Base-by-base conservation (phyloP, 2,329 filamentous ascomycete species). In the Fusarium continuum region DNA sequence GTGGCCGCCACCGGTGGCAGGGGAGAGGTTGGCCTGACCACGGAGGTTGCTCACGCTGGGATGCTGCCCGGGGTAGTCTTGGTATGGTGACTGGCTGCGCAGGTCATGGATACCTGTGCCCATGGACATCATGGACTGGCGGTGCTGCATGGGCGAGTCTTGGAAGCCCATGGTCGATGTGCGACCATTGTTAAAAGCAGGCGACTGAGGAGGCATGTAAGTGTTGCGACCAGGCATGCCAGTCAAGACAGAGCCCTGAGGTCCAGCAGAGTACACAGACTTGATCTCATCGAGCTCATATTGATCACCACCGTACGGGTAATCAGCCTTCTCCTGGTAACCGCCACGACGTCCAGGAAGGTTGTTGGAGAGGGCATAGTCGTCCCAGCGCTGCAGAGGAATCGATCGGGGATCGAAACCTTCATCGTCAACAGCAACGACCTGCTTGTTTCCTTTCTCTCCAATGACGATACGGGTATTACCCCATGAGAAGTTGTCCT, bases 241-340 rank as follows among this genome's bases (percentile, higher is more conserved):
- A 13, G 91, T 92, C 56, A 97, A 83, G 64, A 98, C 89, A 3
- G 93, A 97, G 8, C 92, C 92, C 84, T 76, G 93, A 81, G 84
- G 94, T 58, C 93, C 91, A 1, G 93, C 96, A 6, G 93, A 97
- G 81, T 98, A 98, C 57, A 96, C 89, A 1, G 93, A 97, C 75
- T 92, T 93, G 84, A 98, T 96, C 76, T 99, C 95, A 74, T 99
- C 96, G 90, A 98, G 93, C 78, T 99, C 95, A 72, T 93, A 96
- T 63, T 90, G 88, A 61, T 94, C 91, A 34, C 89, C 86, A 34
- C 89, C 86, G 70, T 92, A 93, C 2, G 80, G 79, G 38, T 83
- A 85, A 20, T 87, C 83, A 49, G 74, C 70, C 78, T 92, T 91
- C 76, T 91, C 90, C 31, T 81, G 78, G 48, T 82, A 81, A 25